Evolutionary conservation across 441 rosid species (phyloP).

Genomic region (Gossypium lobatum): DNA sequence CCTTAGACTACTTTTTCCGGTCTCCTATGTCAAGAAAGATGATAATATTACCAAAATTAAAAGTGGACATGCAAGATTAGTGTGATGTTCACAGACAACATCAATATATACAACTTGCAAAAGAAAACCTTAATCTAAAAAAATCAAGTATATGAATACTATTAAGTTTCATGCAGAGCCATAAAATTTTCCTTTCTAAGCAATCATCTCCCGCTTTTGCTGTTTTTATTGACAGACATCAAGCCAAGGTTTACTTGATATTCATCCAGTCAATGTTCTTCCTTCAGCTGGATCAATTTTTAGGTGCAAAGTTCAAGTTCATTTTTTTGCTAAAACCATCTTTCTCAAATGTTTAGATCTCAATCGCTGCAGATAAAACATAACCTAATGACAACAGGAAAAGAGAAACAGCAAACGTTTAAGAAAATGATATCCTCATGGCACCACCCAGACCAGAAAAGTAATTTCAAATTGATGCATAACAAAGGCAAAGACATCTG

Average conservation of each 20-base stretch:
- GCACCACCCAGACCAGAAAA: not conserved
- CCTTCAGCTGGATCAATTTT: conserved; percentile 4
- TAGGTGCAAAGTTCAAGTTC: not conserved
- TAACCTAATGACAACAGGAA: not conserved
- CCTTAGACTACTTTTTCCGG: not conserved
- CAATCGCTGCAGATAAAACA: not conserved
- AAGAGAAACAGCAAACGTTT: not conserved
- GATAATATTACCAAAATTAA: not conserved
- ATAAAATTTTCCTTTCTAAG: not conserved
- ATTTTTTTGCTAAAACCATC: not conserved
- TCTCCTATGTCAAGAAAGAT: not conserved
- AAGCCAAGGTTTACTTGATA: not conserved
- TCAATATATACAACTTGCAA: not conserved
- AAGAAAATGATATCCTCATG: not conserved
- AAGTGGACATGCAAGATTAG: not conserved
- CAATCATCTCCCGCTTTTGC: not conserved
- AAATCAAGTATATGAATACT: not conserved
- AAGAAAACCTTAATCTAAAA: not conserved
- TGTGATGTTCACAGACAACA: not conserved
- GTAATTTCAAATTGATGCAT: conserved; percentile 1
- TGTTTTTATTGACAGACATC: not conserved
- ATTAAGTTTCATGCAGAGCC: not conserved
- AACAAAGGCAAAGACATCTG: not conserved
- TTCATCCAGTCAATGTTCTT: not conserved
- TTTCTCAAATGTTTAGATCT: not conserved